Base-by-base conservation (phyloP, 768 basidiomycete genomes). In the Boletus rubescentipes region DNA sequence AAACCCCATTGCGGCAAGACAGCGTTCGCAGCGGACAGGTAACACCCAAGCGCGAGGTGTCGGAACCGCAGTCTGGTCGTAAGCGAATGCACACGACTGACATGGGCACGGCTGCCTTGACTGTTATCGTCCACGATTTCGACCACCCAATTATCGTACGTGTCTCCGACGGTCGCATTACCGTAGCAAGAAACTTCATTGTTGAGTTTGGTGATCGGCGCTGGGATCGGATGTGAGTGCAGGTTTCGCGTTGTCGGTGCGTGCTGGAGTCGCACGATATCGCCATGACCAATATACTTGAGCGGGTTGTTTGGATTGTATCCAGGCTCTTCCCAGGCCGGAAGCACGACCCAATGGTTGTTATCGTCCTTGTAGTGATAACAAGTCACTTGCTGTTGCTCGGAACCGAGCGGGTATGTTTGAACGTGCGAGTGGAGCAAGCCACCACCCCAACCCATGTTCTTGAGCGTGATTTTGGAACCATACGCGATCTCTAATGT, bases 331-430 rank as follows among this genome's bases (percentile, higher is more conserved):
- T 88, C 82, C 97, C 96, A 98, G 1, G 76, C 77, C 7, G 93
- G 93, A 2, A 86, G 76, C 59, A 98, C 67, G 16, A 75, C 63
- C 89, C 93, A 98, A 41, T 98, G 79, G 74, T 99, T 99, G 79
- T 99, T 99, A 44, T 87, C 85, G 67, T 98, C 97, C 75, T 97
- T 98, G 83, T 99, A 98, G 75, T 99, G 97, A 70, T 98, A 99
- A 72, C 97, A 99, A 0, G 97, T 98, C 4, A 98, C 86, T 72
- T 99, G 97, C 64, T 98, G 97, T 67, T 98, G 97, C 52, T 76
- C 75, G 0, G 94, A 97, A 12, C 96, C 97, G 20, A 86, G 78
- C 1, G 97, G 97, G 68, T 86, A 97, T 1, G 92, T 87, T 65
- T 98, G 96, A n/a, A 93, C 82, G 68, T 99, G 97, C 5, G 96